Percentiles rank a stretch among this genome's conserved stretches.
Conservation (phyloP, 257 asterid genomes). For the Orobanche coerulescens region DNA sequence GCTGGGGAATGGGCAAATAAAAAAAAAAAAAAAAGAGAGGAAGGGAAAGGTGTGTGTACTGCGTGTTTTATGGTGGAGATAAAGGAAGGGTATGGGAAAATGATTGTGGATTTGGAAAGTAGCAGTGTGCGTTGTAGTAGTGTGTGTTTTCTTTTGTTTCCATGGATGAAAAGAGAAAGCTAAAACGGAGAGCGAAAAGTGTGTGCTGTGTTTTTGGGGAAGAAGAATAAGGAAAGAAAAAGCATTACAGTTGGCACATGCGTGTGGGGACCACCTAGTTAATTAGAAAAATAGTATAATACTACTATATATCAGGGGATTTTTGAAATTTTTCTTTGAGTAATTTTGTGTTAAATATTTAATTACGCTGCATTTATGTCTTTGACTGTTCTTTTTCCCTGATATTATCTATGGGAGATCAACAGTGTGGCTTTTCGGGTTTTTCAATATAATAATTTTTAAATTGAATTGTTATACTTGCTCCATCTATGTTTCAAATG, state of each 20-base stretch:
- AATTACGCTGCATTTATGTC: not conserved
- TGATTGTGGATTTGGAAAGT: slow-evolving; percentile 7
- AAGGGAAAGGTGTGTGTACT: slow-evolving; percentile 14
- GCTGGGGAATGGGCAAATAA: not conserved
- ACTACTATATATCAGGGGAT: no score
- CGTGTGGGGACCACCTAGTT: slow-evolving; percentile 31
- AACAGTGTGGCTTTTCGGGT: no score
- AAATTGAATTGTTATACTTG: no score
- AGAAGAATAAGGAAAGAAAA: not conserved
- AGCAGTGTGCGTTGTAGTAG: slow-evolving; percentile 16
- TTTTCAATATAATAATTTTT: no score
- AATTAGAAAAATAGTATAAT: not conserved
- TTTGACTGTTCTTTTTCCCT: not conserved
- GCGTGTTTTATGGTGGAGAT: not conserved
- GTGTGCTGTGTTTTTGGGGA: not conserved
- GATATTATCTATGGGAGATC: no score
- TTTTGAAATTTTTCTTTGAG: not conserved
- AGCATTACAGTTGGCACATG: slow-evolving; percentile 32
- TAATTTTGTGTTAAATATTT: not conserved
- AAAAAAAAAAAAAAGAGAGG: no score
- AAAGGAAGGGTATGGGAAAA: not conserved
- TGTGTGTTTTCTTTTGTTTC: slow-evolving; percentile 4
- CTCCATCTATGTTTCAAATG: no score
- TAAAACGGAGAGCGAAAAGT: not conserved
- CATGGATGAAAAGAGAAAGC: not conserved